Percentiles rank a stretch among this genome's conserved stretches.
phyloP scores from a whole-genome alignment of 306 rosid genomes.

The Spatholobus suberectus region DNA sequence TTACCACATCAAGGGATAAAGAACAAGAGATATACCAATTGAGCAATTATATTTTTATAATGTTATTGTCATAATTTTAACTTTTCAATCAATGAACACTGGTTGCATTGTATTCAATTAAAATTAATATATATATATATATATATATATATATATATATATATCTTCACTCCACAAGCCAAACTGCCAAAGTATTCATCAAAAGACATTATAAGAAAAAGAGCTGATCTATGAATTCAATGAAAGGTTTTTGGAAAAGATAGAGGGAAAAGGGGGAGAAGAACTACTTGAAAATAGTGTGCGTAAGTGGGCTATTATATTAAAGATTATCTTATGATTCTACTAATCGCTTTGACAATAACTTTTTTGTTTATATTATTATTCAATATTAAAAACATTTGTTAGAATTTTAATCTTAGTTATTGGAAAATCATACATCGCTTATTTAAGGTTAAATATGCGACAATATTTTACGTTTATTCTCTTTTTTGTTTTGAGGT shows the following conservation, averaged over 20 bases:
- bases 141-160: background rate
- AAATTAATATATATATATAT: background rate
- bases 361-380: slow-evolving; percentile 18
- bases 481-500: no score
- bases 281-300: background rate
- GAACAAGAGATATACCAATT: background rate
- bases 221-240: background rate
- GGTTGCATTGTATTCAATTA: no score
- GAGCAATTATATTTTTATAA: background rate
- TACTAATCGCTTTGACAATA: slow-evolving; percentile 16
- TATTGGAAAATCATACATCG: background rate
- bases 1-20: background rate
- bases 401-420: background rate
- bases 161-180: background rate
- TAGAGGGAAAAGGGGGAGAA: background rate
- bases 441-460: no score
- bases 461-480: no score
- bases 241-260: background rate
- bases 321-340: background rate
- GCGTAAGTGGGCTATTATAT: background rate
- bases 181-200: background rate
- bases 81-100: background rate
- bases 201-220: slow-evolving; percentile 25
- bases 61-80: background rate
- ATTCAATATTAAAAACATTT: background rate